A percentile compares a stretch with the other conserved stretches of the same genome.
Evolutionary conservation across 108 stramenopile species (phyloP).

Genomic region (Parmales sp.): DNA sequence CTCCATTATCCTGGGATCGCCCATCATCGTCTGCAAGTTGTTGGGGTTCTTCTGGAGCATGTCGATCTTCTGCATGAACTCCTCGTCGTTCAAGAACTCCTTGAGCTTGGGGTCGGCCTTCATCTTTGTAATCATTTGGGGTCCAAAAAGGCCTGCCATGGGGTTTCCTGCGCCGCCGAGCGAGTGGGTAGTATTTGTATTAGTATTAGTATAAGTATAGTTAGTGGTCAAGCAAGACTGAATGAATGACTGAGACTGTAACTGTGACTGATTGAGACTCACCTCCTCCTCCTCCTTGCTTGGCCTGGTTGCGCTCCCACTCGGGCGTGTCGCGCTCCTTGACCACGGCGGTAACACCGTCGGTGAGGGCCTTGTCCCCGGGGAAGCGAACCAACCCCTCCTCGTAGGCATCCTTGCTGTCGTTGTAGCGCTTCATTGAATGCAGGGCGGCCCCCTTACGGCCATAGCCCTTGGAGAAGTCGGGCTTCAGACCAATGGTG

Average conservation of each 20-base stretch:
- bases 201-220: too few species aligned
- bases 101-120: conserved; percentile 79
- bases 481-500: conserved; percentile 77
- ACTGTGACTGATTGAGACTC: too few species aligned
- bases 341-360: conserved; percentile 72
- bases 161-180: conserved; percentile 21
- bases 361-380: conserved; percentile 66
- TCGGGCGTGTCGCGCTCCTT: background rate
- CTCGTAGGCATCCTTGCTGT: conserved; percentile 84
- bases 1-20: conserved; percentile 84
- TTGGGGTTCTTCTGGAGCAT: conserved; percentile 79
- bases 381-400: conserved; percentile 81
- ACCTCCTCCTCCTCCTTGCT: too few species aligned
- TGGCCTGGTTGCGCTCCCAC: too few species aligned
- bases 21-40: conserved; percentile 58
- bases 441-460: conserved; percentile 48
- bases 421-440: conserved; percentile 60
- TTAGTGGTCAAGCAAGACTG: too few species aligned
- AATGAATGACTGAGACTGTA: too few species aligned
- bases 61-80: conserved; percentile 81
- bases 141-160: conserved; percentile 63
- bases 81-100: conserved; percentile 75
- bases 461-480: conserved; percentile 83
- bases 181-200: background rate
- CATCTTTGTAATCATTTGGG: conserved; percentile 75